Base-by-base conservation (phyloP, 345 rosid species). In the Triadica sebifera region DNA sequence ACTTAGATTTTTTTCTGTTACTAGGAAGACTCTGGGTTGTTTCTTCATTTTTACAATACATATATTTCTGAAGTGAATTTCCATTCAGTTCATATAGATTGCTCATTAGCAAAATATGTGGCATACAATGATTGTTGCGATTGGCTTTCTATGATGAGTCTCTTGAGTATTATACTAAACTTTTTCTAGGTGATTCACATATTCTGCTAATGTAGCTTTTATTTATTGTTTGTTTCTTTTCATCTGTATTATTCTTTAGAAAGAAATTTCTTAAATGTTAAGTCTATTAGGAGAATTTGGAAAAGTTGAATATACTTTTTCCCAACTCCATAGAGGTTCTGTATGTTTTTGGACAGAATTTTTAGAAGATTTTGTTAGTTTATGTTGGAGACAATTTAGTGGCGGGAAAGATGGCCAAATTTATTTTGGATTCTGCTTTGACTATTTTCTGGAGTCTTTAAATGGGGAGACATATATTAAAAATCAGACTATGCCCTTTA, bases 1-100 rank as follows among this genome's bases (percentile, higher is more conserved):
- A 19, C 29, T 37, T 50, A 61, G 19, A 8, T 24, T 29, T 62
- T 70, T 53, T 7, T 59, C 4, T 75, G 20, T 56, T 5, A 8
- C 41, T n/a, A 16, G 72, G 41, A 15, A 53, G 55, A 41, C 69
- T 57, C 64, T 74, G 51, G 24, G 56, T 68, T 78, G 8, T 43
- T 41, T 22, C 10, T 8, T 59, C 43, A 25, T 45, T 59, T 29
- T 55, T 17, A 13, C 24, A 25, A 67, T 49, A 15, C 37, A 19
- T 41, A 39, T n/a, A 17, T 64, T 43, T 41, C 43, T 2, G 15
- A 62, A 19, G 3, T 43, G n/a, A 37, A 34, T 43, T 43, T 43
- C 47, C 22, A 37, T 6, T 62, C 20, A 38, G n/a, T 52, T 52
- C n/a, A 17, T 52, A 5, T 15, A 52, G 6, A 15, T 52, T 15